A percentile compares a stretch with the other conserved stretches of the same genome.
Evolutionary conservation across 371 early-diverging fungal genomes (phyloP).

Genomic region (Syncephalastrum monosporum): DNA sequence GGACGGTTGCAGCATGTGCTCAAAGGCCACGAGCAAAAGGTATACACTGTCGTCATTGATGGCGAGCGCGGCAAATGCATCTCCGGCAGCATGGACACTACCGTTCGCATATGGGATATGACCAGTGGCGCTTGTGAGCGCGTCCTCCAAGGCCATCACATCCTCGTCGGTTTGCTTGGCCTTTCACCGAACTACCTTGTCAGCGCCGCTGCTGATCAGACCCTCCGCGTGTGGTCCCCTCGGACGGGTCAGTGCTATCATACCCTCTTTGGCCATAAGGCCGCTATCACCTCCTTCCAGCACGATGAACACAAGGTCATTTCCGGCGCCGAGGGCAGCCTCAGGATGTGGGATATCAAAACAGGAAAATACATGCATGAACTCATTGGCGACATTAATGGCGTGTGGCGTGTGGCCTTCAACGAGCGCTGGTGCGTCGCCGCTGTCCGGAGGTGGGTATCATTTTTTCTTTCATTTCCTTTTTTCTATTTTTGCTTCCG

Average conservation of each 20-base stretch:
- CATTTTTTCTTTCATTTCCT: neutral
- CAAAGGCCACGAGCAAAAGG: conserved; percentile 83
- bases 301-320: conserved; percentile 88
- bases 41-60: conserved; percentile 85
- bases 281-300: conserved; percentile 95
- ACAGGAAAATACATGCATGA: conserved; percentile 79
- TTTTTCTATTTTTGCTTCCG: conserved; percentile 5
- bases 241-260: conserved; percentile 66
- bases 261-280: conserved; percentile 66
- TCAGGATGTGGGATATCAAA: conserved; percentile 93
- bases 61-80: conserved; percentile 77
- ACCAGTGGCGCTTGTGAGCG: conserved; percentile 69
- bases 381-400: conserved; percentile 65
- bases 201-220: conserved; percentile 95
- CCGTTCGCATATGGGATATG: conserved; percentile 90
- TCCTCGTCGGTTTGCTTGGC: conserved; percentile 90
- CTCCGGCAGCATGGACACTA: conserved; percentile 94
- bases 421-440: conserved; percentile 84
- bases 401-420: conserved; percentile 94
- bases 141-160: conserved; percentile 62
- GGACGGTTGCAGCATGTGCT: conserved; percentile 66
- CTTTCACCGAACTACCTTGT: conserved; percentile 80
- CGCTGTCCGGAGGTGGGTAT: conserved; percentile 70
- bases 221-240: conserved; percentile 94
- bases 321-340: conserved; percentile 90